These are phyloP conservation scores for Saccharomycopsis lassenensis DNA, from an alignment of 805 yeast genomes.

Conservation along the genomic window DNA sequence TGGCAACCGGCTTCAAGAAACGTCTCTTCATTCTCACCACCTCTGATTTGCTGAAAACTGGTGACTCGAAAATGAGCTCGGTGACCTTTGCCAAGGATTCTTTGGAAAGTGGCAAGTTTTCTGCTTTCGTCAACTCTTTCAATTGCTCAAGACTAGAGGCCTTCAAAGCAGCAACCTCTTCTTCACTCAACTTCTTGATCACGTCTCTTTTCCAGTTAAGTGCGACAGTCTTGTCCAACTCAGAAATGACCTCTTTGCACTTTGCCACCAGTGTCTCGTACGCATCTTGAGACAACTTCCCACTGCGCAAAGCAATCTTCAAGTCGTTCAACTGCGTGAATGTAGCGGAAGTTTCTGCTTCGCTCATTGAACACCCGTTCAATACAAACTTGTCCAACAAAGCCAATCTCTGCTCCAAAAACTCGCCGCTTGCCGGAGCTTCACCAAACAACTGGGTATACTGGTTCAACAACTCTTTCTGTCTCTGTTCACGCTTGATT, in stretches of 20 bases:
- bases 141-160: slow-evolving; percentile 24
- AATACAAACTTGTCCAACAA: slow-evolving; percentile 42
- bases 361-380: slow-evolving; percentile 46
- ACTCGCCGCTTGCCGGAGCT: slow-evolving; percentile 18
- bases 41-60: slow-evolving; percentile 25
- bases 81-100: slow-evolving; percentile 29
- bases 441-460: slow-evolving; percentile 23
- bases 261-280: slow-evolving; percentile 20
- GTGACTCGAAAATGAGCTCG: slow-evolving; percentile 26
- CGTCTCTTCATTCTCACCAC: slow-evolving; percentile 32
- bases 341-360: slow-evolving; percentile 51
- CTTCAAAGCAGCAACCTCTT: slow-evolving; percentile 22
- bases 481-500: slow-evolving; percentile 26
- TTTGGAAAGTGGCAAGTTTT: slow-evolving; percentile 23
- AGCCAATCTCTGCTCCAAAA: slow-evolving; percentile 35
- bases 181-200: slow-evolving; percentile 27
- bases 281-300: slow-evolving; percentile 27
- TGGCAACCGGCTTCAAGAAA: slow-evolving; percentile 46
- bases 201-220: slow-evolving; percentile 32
- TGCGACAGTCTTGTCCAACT: slow-evolving; percentile 31
- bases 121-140: slow-evolving; percentile 28
- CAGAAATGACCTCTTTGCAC: slow-evolving; percentile 29
- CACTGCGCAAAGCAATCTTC: slow-evolving; percentile 30
- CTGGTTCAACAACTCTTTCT: slow-evolving; percentile 24
- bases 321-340: slow-evolving; percentile 36